phyloP scores from a whole-genome alignment of 768 basidiomycete species.

The Leccinum disarticulatum region DNA sequence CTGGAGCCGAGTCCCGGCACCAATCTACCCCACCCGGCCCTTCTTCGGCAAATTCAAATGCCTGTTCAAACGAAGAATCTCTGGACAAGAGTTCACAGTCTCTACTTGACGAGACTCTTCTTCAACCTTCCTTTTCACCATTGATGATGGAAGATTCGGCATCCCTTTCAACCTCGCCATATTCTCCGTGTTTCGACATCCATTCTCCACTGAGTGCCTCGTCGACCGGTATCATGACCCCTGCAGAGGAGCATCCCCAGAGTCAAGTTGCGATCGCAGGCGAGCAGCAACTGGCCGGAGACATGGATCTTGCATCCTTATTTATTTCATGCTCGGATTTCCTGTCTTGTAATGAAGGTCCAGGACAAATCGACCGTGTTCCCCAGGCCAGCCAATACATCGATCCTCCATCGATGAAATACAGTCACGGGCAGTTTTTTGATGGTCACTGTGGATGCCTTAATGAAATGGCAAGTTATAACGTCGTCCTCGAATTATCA shows the following conservation, averaged over 20 bases:
- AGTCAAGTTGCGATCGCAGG: constrained; percentile 30
- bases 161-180: constrained; percentile 10
- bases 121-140: constrained; percentile 33
- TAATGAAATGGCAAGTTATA: constrained; percentile 53
- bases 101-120: constrained; percentile 10
- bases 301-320: constrained; percentile 44
- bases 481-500: constrained; percentile 63
- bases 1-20: constrained; percentile 3
- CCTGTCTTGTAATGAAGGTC: constrained; percentile 14
- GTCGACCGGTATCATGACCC: constrained; percentile 41
- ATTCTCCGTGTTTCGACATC: constrained; percentile 20
- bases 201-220: constrained; percentile 29
- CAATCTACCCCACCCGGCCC: constrained; percentile 5
- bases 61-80: constrained; percentile 7
- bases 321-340: constrained; percentile 37
- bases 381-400: constrained; percentile 4
- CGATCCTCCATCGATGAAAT: constrained; percentile 15
- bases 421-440: constrained; percentile 10
- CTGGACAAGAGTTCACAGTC: constrained; percentile 1
- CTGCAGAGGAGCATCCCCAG: constrained; percentile 43
- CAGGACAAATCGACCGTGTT: constrained; percentile 10
- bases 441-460: constrained; percentile 58
- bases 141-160: constrained; percentile 33
- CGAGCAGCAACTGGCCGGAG: constrained; percentile 30
- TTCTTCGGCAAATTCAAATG: constrained; percentile 2